These are phyloP conservation scores for Eimeria acervulina DNA, from an alignment of 169 alveolate species.

Conservation along the genomic window DNA sequence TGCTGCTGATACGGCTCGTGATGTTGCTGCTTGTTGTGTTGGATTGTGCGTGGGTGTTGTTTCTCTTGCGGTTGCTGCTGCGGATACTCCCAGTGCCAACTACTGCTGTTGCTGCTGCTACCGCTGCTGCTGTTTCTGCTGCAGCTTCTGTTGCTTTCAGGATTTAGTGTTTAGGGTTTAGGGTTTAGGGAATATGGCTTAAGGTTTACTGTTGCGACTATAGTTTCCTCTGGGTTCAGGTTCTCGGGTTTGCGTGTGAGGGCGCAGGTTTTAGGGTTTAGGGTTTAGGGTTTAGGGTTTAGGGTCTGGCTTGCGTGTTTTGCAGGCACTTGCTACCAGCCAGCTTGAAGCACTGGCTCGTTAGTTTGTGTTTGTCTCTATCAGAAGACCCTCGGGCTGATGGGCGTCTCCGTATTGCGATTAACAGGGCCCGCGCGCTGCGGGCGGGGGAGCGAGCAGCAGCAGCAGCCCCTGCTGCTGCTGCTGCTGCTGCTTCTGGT, in stretches of 20 bases:
- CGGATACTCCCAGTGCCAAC: background rate
- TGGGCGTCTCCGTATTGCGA: conserved; percentile 84
- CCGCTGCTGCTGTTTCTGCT: background rate
- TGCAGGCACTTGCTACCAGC: conserved; percentile 70
- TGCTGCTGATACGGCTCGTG: background rate
- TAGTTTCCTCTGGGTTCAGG: background rate
- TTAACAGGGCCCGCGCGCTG: conserved; percentile 85
- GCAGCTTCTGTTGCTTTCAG: background rate
- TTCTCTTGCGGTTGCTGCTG: background rate
- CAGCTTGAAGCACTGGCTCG: conserved; percentile 83
- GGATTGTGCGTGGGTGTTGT: background rate
- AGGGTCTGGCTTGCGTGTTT: background rate
- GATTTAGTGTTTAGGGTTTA: background rate
- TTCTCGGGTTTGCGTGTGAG: background rate
- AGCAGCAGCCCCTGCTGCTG: conserved; percentile 79
- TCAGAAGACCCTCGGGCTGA: conserved; percentile 86
- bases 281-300: conserved; percentile 9
- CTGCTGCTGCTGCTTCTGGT: conserved; percentile 19
- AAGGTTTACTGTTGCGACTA: background rate
- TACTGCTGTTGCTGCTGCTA: background rate
- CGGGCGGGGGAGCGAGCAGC: conserved; percentile 86
- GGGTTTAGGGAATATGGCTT: conserved; percentile 2
- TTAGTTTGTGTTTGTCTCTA: conserved; percentile 82
- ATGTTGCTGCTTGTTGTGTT: background rate
- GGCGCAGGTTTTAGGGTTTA: background rate